These are phyloP conservation scores for Fusarium devonianum DNA, from an alignment of 2,329 filamentous ascomycete genomes.

Conservation along the genomic window DNA sequence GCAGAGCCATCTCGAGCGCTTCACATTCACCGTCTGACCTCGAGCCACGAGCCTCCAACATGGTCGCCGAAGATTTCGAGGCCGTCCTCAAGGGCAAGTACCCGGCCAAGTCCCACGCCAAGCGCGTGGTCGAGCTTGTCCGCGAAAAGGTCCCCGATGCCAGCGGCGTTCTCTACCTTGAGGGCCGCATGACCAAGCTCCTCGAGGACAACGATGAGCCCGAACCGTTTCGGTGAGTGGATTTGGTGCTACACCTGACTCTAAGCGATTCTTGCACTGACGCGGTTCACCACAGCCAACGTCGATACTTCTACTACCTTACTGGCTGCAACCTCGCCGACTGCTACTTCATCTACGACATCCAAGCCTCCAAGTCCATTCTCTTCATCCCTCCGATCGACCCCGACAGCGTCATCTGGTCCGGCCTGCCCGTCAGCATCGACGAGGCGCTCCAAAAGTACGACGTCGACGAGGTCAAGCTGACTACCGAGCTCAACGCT, in stretches of 20 bases:
- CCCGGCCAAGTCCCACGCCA: slow-evolving; percentile 87
- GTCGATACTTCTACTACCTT: slow-evolving; percentile 93
- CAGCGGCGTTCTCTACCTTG: slow-evolving; percentile 81
- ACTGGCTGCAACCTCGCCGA: slow-evolving; percentile 85
- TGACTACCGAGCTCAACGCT: slow-evolving; percentile 77
- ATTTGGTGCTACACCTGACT: not conserved
- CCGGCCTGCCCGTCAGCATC: slow-evolving; percentile 79
- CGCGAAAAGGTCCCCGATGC: slow-evolving; percentile 69
- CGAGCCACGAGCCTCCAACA: slow-evolving; percentile 26
- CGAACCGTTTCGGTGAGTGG: slow-evolving; percentile 74
- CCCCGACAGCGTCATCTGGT: slow-evolving; percentile 92
- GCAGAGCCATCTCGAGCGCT: slow-evolving; percentile 9
- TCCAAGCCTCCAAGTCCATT: slow-evolving; percentile 74
- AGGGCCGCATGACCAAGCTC: slow-evolving; percentile 81
- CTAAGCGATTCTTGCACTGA: not conserved
- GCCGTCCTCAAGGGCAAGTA: slow-evolving; percentile 68
- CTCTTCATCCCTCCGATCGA: slow-evolving; percentile 92
- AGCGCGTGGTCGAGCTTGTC: slow-evolving; percentile 82
- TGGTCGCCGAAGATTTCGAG: slow-evolving; percentile 55
- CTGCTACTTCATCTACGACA: slow-evolving; percentile 81
- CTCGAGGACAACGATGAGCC: slow-evolving; percentile 90
- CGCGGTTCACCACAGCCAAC: slow-evolving; percentile 65
- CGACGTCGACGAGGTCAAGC: slow-evolving; percentile 81
- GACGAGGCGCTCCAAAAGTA: slow-evolving; percentile 79
- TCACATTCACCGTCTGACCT: not conserved